These are phyloP conservation scores for Spencermartinsiella ligniputridi DNA, from an alignment of 1,139 yeast species.

Conservation along the genomic window DNA sequence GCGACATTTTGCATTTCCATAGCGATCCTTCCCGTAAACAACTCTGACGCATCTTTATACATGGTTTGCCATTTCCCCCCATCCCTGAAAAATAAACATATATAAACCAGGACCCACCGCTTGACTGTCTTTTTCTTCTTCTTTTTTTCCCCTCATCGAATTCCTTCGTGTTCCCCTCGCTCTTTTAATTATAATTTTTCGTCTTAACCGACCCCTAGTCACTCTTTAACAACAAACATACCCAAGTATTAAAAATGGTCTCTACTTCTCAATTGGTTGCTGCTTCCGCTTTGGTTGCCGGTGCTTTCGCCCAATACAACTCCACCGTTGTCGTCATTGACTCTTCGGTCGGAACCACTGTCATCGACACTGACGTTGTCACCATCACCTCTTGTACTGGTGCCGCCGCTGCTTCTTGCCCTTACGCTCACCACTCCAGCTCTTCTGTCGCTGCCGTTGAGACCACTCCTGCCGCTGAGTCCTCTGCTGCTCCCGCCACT, in stretches of 20 bases:
- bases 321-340: constrained; percentile 10
- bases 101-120: constrained; percentile 1
- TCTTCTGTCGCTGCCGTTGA: constrained; percentile 15
- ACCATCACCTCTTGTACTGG: constrained; percentile 23
- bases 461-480: constrained; percentile 6
- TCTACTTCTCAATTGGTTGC: constrained; percentile 16
- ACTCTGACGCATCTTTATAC: too few species aligned
- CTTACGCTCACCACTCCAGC: constrained; percentile 21
- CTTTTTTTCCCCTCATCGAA: neutral
- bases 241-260: constrained; percentile 12
- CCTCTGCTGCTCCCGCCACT: constrained; percentile 8
- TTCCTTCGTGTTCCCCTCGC: constrained; percentile 1
- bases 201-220: constrained; percentile 2
- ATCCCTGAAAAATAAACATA: neutral
- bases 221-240: neutral
- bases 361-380: constrained; percentile 17
- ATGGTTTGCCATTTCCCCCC: too few species aligned
- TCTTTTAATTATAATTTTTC: neutral
- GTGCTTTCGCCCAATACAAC: constrained; percentile 14
- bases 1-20: neutral
- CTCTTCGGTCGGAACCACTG: constrained; percentile 15
- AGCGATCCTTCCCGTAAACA: neutral
- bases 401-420: constrained; percentile 23
- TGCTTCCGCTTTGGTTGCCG: constrained; percentile 16
- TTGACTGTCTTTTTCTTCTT: neutral